Evolutionary conservation across 139 green algal genomes (phyloP), one percentile per base, ranked within the genome.

Genomic region (Tetradesmus lagerheimii): DNA sequence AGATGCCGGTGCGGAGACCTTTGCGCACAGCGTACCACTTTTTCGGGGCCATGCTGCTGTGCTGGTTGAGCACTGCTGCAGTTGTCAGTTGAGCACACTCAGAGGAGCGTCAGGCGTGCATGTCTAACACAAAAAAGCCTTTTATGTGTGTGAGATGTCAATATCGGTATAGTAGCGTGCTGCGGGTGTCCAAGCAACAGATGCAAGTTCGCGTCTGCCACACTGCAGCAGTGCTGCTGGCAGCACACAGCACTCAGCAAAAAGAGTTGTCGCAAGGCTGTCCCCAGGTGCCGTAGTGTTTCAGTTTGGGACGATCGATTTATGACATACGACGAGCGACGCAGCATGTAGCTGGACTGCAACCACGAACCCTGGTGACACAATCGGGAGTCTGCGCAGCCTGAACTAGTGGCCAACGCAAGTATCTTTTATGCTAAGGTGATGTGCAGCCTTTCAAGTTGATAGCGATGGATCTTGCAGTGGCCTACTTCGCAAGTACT

Each of bases 1-100:
- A 89, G 31, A 89, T 74, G 39, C 85, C 85, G 2, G 35, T 31
- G 14, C n/a, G 41, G 37, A 37, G 50, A 64, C 83, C 83, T 14
- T 41, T 47, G 18, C 83, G 83, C 37, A 88, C 83, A 66, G 83
- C 83, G 31, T 88, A 88, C 18, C 39, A 67, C 37, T 88, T 88
- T 2, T 80, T 38, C n/a, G 31, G 31, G 5, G 31, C 31, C 31
- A 38, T 38, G 1, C 31, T 79, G 29, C 66, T 11, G 27, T 31
- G n/a, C n/a, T n/a, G n/a, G n/a, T n/a, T n/a, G n/a, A n/a, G n/a
- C n/a, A 37, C 4, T n/a, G 62, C 3, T 75, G 66, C 66, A 77
- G 6, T 39, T 12, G 66, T 16, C 0, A 38, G 2, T 77, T 35
- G 66, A 27, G 15, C 45, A 66, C 53, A 66, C 2, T 25, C 15